A percentile compares a stretch with the other conserved stretches of the same genome.
Conservation (phyloP, 108 stramenopile genomes). For the Nannochloropsis granulata region DNA sequence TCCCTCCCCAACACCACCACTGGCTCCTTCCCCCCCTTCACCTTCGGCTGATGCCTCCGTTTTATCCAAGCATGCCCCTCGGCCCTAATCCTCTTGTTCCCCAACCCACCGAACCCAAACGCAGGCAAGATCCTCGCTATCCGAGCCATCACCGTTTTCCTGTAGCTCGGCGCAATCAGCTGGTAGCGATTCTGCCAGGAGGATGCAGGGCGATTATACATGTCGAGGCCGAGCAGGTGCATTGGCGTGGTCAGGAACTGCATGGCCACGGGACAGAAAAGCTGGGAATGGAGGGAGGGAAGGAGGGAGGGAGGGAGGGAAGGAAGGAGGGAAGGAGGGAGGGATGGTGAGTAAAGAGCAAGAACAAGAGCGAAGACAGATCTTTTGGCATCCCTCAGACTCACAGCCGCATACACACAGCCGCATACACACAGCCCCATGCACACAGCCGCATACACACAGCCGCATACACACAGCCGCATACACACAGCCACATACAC, state of each 20-base stretch:
- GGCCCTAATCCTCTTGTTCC: constrained; percentile 7
- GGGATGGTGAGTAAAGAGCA: no score
- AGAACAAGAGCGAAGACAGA: no score
- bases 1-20: not conserved
- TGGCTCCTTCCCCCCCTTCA: not conserved
- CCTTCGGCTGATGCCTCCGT: not conserved
- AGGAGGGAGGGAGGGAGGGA: not conserved
- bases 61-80: not conserved
- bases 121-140: constrained; percentile 14
- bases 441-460: not conserved
- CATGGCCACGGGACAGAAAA: constrained; percentile 6
- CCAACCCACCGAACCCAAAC: constrained; percentile 21
- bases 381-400: no score
- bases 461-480: not conserved
- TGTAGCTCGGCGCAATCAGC: not conserved
- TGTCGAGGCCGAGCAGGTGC: constrained; percentile 23
- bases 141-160: not conserved
- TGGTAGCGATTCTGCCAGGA: not conserved
- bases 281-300: not conserved
- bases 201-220: constrained; percentile 8
- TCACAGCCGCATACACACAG: not conserved
- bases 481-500: not conserved
- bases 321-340: no score
- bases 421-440: not conserved
- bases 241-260: constrained; percentile 21